Percentiles rank a stretch among this genome's conserved stretches.
Evolutionary conservation across 371 early-diverging fungal genomes (phyloP).

Genomic region (Apophysomyces variabilis): DNA sequence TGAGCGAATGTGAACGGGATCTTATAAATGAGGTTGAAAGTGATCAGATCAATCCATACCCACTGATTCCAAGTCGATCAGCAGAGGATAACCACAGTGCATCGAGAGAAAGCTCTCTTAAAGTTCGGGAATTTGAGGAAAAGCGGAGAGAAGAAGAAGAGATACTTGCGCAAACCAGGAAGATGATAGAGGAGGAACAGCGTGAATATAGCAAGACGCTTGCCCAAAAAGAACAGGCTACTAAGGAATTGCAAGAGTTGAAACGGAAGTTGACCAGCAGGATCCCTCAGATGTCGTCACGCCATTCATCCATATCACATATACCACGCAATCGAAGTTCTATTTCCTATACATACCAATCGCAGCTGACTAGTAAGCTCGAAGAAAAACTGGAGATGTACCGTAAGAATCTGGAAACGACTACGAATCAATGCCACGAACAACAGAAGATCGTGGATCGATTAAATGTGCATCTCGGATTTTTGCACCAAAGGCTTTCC

Average conservation of each 20-base stretch:
- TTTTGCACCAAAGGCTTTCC: neutral
- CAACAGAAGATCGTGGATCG: neutral
- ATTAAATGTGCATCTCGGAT: neutral
- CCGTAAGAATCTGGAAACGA: neutral
- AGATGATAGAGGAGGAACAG: neutral
- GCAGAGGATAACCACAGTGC: neutral
- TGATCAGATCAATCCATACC: neutral
- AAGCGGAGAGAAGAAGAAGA: neutral
- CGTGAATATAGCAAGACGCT: neutral
- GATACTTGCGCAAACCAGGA: neutral
- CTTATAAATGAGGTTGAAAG: neutral
- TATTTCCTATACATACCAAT: neutral
- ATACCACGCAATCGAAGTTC: neutral
- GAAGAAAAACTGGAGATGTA: neutral
- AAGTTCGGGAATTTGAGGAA: neutral
- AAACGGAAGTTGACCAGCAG: neutral
- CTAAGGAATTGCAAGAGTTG: neutral
- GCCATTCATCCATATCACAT: neutral
- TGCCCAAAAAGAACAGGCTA: neutral
- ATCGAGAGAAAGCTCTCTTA: no score
- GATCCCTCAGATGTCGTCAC: slow-evolving; percentile 1
- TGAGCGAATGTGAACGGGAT: neutral
- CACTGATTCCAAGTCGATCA: neutral
- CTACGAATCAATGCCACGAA: neutral
- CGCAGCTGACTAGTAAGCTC: neutral